These are phyloP conservation scores for Chenopodium berlandieri DNA, from an alignment of 148 eudicot genomes.

Conservation along the genomic window DNA sequence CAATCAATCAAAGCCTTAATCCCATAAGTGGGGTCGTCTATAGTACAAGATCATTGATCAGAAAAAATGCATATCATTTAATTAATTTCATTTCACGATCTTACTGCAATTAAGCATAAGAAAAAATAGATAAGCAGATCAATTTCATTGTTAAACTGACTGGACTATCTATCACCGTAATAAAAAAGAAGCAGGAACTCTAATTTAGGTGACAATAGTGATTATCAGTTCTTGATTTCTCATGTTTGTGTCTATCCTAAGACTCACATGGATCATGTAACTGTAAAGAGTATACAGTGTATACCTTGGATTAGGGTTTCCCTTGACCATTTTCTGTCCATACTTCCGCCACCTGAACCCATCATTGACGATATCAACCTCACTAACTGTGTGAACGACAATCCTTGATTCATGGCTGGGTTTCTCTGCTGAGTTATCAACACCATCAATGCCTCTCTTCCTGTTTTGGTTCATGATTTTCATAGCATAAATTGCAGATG, in stretches of 20 bases:
- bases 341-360: slow-evolving; percentile 98
- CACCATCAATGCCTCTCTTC: slow-evolving; percentile 47
- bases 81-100: neutral
- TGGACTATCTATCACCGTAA: neutral
- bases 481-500: neutral
- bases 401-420: slow-evolving; percentile 48
- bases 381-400: slow-evolving; percentile 73
- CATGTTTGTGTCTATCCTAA: neutral
- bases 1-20: too few relatives aligned
- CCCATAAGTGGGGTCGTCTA: neutral
- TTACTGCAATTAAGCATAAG: neutral
- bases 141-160: neutral
- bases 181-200: neutral
- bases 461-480: slow-evolving; percentile 32
- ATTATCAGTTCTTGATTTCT: neutral
- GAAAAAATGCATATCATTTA: neutral
- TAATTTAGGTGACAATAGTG: neutral
- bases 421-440: slow-evolving; percentile 41
- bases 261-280: neutral
- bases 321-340: slow-evolving; percentile 92
- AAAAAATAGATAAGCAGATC: neutral
- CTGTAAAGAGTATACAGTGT: slow-evolving; percentile 8
- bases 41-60: neutral
- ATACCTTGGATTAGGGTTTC: slow-evolving; percentile 92
- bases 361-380: slow-evolving; percentile 79